Percentiles rank a stretch among this genome's conserved stretches.
Evolutionary conservation across 208 protist genomes (phyloP).

Genomic region (Leishmania aethiopica): DNA sequence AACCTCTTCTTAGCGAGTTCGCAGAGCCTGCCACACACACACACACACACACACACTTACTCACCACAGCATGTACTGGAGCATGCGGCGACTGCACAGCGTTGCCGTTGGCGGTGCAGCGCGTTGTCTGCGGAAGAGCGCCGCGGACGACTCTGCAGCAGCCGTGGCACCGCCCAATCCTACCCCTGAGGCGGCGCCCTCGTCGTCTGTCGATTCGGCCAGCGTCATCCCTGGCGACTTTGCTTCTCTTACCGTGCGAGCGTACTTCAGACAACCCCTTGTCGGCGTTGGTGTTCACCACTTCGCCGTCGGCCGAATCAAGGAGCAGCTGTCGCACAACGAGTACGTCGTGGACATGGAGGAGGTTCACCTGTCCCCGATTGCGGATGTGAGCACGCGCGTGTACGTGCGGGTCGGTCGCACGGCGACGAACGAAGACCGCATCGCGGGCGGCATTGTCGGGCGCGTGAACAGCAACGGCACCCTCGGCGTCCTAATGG

Average conservation of each 20-base stretch:
- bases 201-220: neutral
- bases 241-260: constrained; percentile 17
- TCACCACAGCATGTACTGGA: neutral
- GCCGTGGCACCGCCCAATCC: neutral
- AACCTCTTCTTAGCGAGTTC: neutral
- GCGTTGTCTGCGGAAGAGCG: neutral
- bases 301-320: constrained; percentile 66
- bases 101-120: neutral
- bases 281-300: constrained; percentile 66
- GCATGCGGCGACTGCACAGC: neutral
- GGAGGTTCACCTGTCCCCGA: constrained; percentile 65
- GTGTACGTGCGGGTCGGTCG: constrained; percentile 63
- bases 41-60: too few species aligned
- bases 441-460: constrained; percentile 73
- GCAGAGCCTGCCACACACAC: neutral
- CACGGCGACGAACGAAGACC: constrained; percentile 33
- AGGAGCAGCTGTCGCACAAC: constrained; percentile 49
- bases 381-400: constrained; percentile 78
- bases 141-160: neutral
- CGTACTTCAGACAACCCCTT: constrained; percentile 70
- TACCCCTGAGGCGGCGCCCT: neutral
- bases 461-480: constrained; percentile 85
- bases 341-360: constrained; percentile 76
- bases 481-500: constrained; percentile 79
- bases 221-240: constrained; percentile 21